Conservation (phyloP, 176 grass and related monocot species). For the Oryza punctata region DNA sequence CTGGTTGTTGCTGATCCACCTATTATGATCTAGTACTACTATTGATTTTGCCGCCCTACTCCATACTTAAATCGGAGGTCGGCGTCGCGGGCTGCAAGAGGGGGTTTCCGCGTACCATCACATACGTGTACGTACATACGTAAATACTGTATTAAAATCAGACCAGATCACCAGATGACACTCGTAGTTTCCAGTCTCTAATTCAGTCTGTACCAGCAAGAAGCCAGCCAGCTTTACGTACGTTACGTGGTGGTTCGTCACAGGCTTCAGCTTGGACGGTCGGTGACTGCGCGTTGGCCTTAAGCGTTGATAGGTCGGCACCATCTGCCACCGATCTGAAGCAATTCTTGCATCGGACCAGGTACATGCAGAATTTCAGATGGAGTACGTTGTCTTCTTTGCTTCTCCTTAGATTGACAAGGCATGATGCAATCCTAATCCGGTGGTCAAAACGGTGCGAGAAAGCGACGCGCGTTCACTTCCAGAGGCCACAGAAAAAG, state of each 20-base stretch:
- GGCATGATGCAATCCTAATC: neutral
- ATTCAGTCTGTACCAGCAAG: neutral
- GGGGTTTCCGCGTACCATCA: constrained; percentile 30
- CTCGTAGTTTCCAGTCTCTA: too few relatives aligned
- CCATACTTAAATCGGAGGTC: neutral
- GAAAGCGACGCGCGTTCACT: neutral
- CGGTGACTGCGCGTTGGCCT: constrained; percentile 32
- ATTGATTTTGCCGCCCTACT: neutral
- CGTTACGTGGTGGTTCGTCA: neutral
- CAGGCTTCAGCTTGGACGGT: neutral
- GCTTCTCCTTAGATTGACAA: neutral
- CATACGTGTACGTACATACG: neutral
- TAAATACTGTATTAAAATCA: neutral
- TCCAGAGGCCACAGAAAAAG: neutral
- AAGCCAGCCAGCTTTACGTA: neutral
- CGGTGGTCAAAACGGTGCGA: neutral
- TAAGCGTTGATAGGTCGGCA: constrained; percentile 3
- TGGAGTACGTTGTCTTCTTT: neutral
- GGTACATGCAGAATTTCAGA: neutral
- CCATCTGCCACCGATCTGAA: neutral
- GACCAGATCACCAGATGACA: neutral
- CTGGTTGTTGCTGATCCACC: neutral
- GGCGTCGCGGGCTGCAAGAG: neutral
- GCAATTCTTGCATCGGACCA: neutral
- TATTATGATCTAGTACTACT: neutral